These are phyloP conservation scores for Dioszegia hungarica DNA, from an alignment of 768 basidiomycete genomes.

Conservation along the genomic window DNA sequence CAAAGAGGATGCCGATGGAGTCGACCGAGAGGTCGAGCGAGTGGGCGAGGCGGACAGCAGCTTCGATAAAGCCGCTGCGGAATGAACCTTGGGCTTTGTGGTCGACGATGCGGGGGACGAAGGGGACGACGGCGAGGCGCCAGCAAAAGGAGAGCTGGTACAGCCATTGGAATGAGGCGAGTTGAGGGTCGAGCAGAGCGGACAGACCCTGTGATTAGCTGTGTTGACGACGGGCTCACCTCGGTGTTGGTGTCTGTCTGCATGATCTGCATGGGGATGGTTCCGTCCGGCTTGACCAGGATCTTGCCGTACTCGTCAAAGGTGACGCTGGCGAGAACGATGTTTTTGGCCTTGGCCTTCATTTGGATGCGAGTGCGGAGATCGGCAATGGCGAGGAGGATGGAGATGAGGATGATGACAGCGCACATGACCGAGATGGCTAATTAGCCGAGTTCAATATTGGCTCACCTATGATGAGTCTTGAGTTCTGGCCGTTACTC, in stretches of 20 bases:
- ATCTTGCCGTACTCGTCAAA: conserved; percentile 48
- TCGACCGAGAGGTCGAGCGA: conserved; percentile 45
- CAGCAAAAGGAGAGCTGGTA: conserved; percentile 49
- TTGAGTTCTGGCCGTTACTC: conserved; percentile 27
- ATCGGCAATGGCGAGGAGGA: conserved; percentile 41
- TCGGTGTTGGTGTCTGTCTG: conserved; percentile 45
- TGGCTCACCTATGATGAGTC: conserved; percentile 42
- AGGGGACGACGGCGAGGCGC: conserved; percentile 39
- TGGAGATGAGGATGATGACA: conserved; percentile 40
- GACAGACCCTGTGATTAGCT: conserved; percentile 33
- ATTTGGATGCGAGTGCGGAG: conserved; percentile 25
- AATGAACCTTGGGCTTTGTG: conserved; percentile 19
- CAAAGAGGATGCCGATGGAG: conserved; percentile 47
- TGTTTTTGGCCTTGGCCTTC: conserved; percentile 37
- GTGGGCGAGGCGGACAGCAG: conserved; percentile 42
- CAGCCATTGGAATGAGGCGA: conserved; percentile 50
- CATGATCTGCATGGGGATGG: conserved; percentile 48
- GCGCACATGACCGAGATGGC: conserved; percentile 50
- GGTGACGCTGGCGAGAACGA: conserved; percentile 46
- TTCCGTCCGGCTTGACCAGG: conserved; percentile 48
- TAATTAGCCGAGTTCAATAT: neutral
- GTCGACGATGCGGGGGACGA: conserved; percentile 40
- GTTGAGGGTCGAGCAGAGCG: conserved; percentile 44
- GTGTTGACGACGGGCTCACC: conserved; percentile 15
- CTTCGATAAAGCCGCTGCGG: conserved; percentile 46